These are phyloP conservation scores for Candida qinlingensis DNA, from an alignment of 805 yeast genomes.

Conservation along the genomic window DNA sequence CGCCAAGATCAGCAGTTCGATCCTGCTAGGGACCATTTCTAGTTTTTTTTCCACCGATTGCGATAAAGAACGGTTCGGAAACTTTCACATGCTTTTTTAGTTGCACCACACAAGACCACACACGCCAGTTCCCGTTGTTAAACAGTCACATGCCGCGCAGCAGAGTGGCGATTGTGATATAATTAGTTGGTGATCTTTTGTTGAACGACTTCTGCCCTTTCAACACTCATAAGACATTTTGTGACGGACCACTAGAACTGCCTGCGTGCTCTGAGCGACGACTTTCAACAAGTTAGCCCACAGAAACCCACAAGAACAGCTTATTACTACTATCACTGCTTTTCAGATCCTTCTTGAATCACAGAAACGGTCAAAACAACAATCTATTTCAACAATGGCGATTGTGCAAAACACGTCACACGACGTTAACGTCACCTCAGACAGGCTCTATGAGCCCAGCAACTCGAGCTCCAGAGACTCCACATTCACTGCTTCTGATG, in stretches of 20 bases:
- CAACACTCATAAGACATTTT: too few relatives aligned
- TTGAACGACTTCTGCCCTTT: too few relatives aligned
- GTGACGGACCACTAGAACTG: too few relatives aligned
- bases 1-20: conserved; percentile 75
- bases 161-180: not conserved
- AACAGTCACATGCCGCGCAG: conserved; percentile 2
- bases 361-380: not conserved
- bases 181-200: not conserved
- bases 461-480: too few relatives aligned
- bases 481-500: not conserved
- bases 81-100: not conserved
- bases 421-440: not conserved
- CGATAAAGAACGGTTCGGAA: too few relatives aligned
- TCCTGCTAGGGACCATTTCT: conserved; percentile 74
- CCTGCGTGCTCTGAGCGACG: not conserved
- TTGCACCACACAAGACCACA: not conserved
- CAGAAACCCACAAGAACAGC: too few relatives aligned
- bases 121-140: not conserved
- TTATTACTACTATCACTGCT: not conserved
- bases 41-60: not conserved
- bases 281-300: conserved; percentile 4
- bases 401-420: not conserved
- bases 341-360: too few relatives aligned
- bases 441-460: not conserved
- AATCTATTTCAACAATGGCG: not conserved